A percentile compares a stretch with the other conserved stretches of the same genome.
phyloP scores from a whole-genome alignment of 176 grass and related monocot species.

The Carex littledalei region DNA sequence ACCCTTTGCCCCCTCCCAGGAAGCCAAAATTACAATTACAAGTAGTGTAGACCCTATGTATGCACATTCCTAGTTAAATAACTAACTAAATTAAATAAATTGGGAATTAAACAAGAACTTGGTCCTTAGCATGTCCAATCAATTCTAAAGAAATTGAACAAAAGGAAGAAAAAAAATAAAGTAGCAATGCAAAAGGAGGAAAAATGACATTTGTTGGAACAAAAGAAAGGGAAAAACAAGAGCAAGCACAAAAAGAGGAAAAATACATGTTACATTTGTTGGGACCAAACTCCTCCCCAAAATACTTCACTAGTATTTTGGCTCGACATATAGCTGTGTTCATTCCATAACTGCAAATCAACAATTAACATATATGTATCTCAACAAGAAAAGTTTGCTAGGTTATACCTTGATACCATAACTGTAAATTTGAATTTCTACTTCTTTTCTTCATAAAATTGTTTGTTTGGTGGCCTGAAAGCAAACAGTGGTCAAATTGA shows the following conservation, averaged over 20 bases:
- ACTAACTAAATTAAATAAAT: neutral
- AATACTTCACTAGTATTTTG: slow-evolving; percentile 80
- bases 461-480: neutral
- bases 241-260: slow-evolving; percentile 4
- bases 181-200: neutral
- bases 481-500: neutral
- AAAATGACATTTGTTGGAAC: slow-evolving; percentile 50
- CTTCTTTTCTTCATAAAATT: neutral
- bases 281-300: slow-evolving; percentile 65
- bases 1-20: neutral
- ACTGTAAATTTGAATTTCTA: neutral
- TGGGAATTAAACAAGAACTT: neutral
- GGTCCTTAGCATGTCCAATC: neutral
- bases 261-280: slow-evolving; percentile 64
- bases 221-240: neutral
- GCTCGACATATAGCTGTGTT: slow-evolving; percentile 67
- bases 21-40: neutral
- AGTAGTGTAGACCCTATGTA: neutral
- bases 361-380: slow-evolving; percentile 18
- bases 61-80: neutral
- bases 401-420: neutral
- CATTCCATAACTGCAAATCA: slow-evolving; percentile 78
- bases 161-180: neutral
- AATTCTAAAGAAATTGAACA: neutral
- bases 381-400: neutral